These are phyloP conservation scores for Suhomyces bribrorum DNA, from an alignment of 1,139 yeast genomes.

Conservation along the genomic window DNA sequence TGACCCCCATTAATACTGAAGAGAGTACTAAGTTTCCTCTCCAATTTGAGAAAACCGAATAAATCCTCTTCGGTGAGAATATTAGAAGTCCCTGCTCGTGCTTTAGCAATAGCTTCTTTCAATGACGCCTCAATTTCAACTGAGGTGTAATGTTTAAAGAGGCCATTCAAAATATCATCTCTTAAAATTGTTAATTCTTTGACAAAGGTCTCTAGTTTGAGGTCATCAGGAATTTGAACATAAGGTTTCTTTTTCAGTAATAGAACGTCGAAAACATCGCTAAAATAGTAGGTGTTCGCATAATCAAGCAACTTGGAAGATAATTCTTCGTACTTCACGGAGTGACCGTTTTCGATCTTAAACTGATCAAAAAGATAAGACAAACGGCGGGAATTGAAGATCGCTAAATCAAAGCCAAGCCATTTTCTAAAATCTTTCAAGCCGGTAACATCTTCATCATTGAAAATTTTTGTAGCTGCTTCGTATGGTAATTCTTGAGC, in stretches of 20 bases:
- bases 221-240: conserved; percentile 25
- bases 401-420: conserved; percentile 4
- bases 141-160: conserved; percentile 5
- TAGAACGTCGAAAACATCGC: conserved; percentile 3
- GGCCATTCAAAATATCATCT: conserved; percentile 12
- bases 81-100: conserved; percentile 15
- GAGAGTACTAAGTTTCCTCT: conserved; percentile 22
- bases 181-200: conserved; percentile 16
- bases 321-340: conserved; percentile 2
- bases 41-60: conserved; percentile 23
- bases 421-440: conserved; percentile 8
- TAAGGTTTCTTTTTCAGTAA: conserved; percentile 8
- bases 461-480: conserved; percentile 2
- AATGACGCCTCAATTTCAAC: conserved; percentile 18
- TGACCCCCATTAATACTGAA: conserved; percentile 33
- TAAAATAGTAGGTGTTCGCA: conserved; percentile 4
- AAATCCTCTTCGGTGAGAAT: conserved; percentile 21
- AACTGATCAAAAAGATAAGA: conserved; percentile 5
- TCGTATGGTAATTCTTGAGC: background rate
- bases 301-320: conserved; percentile 2
- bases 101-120: conserved; percentile 22
- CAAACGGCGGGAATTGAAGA: conserved; percentile 7
- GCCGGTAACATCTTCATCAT: background rate
- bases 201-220: conserved; percentile 21
- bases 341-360: conserved; percentile 1